Evolutionary conservation across 176 grass and related monocot genomes (phyloP).

Genomic region (Raddia distichophylla): DNA sequence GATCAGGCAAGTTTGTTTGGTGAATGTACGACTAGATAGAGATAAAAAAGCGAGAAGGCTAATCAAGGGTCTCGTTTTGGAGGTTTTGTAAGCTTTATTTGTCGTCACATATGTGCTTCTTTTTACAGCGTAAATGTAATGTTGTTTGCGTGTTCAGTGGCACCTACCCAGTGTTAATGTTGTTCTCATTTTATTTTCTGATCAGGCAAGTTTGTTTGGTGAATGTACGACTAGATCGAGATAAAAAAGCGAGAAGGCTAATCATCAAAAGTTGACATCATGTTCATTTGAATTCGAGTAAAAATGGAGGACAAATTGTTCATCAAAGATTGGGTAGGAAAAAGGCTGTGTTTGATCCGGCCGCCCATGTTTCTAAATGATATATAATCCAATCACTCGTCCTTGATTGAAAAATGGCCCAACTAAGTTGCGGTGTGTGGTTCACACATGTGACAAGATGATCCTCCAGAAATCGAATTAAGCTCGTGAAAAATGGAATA

Average conservation of each 20-base stretch:
- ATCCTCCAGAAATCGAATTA: background rate
- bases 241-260: background rate
- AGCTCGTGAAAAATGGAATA: background rate
- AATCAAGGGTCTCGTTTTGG: background rate
- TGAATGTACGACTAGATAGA: constrained; percentile 13
- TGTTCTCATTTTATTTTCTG: background rate
- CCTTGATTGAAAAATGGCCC: background rate
- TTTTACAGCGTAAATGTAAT: constrained; percentile 1
- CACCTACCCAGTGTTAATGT: background rate
- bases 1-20: constrained; percentile 32
- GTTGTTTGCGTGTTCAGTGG: background rate
- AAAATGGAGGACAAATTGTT: background rate
- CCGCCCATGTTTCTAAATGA: background rate
- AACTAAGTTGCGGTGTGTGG: background rate
- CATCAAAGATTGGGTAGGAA: background rate
- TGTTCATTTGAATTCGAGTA: background rate
- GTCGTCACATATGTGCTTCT: background rate
- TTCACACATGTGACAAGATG: background rate
- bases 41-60: background rate
- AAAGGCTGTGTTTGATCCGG: background rate
- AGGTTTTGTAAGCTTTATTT: background rate
- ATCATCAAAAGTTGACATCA: constrained; percentile 23
- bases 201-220: constrained; percentile 33
- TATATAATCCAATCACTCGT: background rate
- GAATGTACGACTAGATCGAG: constrained; percentile 5